Conservation (phyloP, 2,329 filamentous ascomycete genomes). For the Verticillium nubilum region DNA sequence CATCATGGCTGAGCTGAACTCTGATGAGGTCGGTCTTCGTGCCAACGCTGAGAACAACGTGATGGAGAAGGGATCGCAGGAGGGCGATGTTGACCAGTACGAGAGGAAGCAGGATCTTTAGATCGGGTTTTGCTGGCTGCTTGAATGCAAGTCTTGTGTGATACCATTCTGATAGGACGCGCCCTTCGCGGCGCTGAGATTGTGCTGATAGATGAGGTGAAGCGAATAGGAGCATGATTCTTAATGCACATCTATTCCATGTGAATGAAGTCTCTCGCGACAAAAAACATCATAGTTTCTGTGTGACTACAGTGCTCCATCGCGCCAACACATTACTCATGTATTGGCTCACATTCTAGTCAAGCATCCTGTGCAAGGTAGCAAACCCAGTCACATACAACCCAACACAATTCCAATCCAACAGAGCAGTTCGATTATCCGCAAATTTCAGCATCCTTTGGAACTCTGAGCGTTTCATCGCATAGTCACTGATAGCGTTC, state of each 20-base stretch:
- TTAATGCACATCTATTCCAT: not conserved
- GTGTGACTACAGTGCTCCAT: too few relatives aligned
- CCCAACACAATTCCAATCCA: too few relatives aligned
- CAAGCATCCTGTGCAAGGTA: too few relatives aligned
- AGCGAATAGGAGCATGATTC: not conserved
- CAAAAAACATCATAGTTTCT: too few relatives aligned
- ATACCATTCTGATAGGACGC: not conserved
- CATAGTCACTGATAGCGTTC: too few relatives aligned
- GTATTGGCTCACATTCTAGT: too few relatives aligned
- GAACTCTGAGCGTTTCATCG: too few relatives aligned
- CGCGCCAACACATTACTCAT: too few relatives aligned
- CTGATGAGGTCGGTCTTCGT: conserved; percentile 21
- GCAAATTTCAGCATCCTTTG: too few relatives aligned
- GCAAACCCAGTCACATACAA: too few relatives aligned
- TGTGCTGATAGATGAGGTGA: not conserved
- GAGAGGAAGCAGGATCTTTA: conserved; percentile 11
- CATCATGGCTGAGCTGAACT: conserved; percentile 36
- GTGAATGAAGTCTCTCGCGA: too few relatives aligned
- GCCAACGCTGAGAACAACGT: conserved; percentile 18
- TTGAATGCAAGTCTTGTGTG: not conserved
- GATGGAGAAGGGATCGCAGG: conserved; percentile 18
- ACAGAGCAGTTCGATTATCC: too few relatives aligned
- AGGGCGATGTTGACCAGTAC: conserved; percentile 11
- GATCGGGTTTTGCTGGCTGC: not conserved
- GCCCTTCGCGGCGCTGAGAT: not conserved